Conservation (phyloP, 495 filamentous ascomycete genomes). For the Penicillium pancosmium region DNA sequence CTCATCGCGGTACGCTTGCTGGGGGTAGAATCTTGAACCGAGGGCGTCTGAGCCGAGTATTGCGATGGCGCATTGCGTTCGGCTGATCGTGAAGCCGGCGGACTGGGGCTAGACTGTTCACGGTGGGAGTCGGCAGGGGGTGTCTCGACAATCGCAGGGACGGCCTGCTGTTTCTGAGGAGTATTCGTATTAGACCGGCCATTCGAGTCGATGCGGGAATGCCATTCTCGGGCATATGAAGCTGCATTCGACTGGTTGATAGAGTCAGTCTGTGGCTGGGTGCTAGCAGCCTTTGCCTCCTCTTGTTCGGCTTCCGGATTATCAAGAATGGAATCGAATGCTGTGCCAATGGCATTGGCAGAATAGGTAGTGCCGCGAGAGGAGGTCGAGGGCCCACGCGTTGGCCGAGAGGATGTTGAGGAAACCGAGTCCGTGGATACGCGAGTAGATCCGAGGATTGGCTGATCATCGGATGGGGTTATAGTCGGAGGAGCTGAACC, state of each 20-base stretch:
- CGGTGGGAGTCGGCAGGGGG: slow-evolving; percentile 48
- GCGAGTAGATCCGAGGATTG: slow-evolving; percentile 60
- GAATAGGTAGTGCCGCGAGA: slow-evolving; percentile 28
- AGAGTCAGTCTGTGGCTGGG: slow-evolving; percentile 15
- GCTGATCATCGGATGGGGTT: slow-evolving; percentile 41
- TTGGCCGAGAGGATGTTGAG: slow-evolving; percentile 26
- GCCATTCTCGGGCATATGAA: slow-evolving; percentile 42
- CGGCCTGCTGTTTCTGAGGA: slow-evolving; percentile 44
- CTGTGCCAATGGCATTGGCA: slow-evolving; percentile 24
- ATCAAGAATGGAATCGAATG: slow-evolving; percentile 34
- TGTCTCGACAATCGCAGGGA: slow-evolving; percentile 73
- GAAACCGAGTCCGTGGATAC: slow-evolving; percentile 78
- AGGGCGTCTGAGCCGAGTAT: slow-evolving; percentile 27
- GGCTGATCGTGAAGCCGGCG: slow-evolving; percentile 56
- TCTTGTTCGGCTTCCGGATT: slow-evolving; percentile 29
- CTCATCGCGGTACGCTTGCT: slow-evolving; percentile 31
- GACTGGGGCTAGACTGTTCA: slow-evolving; percentile 27
- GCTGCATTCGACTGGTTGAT: slow-evolving; percentile 19
- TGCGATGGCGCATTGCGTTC: slow-evolving; percentile 45
- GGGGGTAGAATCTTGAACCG: slow-evolving; percentile 23
- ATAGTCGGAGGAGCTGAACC: slow-evolving; percentile 52
- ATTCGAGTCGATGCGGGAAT: slow-evolving; percentile 49
- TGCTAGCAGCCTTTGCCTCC: slow-evolving; percentile 7
- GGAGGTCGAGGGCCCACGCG: slow-evolving; percentile 33
- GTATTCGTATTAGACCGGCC: slow-evolving; percentile 47